Percentiles rank a stretch among this genome's conserved stretches.
Evolutionary conservation across 129 eudicot genomes (phyloP).

Genomic region (Flaveria linearis): DNA sequence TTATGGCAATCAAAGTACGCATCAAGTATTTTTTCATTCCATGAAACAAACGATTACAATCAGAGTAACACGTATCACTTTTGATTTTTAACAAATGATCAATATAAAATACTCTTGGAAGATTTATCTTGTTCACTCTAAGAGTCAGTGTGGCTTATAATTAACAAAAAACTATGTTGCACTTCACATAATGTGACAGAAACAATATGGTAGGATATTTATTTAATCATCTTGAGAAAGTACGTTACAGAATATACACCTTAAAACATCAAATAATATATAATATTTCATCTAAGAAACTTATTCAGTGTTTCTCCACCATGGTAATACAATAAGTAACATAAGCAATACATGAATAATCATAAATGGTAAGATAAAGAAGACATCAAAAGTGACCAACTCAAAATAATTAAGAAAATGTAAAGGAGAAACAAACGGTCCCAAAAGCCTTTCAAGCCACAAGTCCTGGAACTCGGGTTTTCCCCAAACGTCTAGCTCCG

Average conservation of each 20-base stretch:
- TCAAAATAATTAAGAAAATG: background rate
- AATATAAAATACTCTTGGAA: too few species aligned
- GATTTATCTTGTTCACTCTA: too few species aligned
- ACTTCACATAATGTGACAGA: too few species aligned
- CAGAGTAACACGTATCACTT: too few species aligned
- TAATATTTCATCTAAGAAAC: background rate
- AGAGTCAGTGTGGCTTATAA: too few species aligned
- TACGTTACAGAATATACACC: background rate
- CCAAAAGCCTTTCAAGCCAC: conserved; percentile 11
- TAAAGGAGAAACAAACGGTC: background rate
- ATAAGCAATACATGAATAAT: background rate
- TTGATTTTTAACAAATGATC: too few species aligned
- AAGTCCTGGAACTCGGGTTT: conserved; percentile 2
- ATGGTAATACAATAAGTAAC: conserved; percentile 9
- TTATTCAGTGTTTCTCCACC: background rate
- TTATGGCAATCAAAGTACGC: too few species aligned
- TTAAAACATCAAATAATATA: background rate
- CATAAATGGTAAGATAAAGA: background rate
- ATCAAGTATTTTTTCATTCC: too few species aligned
- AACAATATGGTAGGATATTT: too few species aligned
- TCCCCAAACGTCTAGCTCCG: conserved; percentile 14
- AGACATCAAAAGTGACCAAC: conserved; percentile 4
- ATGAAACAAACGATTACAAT: too few species aligned
- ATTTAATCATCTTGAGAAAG: background rate
- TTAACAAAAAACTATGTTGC: too few species aligned